Evolutionary conservation across 495 filamentous ascomycete species (phyloP).

Genomic region (Lasiosphaeris hirsuta): DNA sequence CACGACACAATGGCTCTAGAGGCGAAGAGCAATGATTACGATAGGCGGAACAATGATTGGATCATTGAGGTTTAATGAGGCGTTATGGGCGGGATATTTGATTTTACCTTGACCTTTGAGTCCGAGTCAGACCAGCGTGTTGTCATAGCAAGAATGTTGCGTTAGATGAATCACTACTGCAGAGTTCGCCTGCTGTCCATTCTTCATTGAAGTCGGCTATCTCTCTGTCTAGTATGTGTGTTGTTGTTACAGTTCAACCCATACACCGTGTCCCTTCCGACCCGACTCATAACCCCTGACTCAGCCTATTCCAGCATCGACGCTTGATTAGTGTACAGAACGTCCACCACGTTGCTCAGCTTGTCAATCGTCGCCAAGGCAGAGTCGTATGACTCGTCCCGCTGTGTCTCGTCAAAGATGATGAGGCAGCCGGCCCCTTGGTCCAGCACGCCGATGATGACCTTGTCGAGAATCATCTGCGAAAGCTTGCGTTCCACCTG

Average conservation of each 20-base stretch:
- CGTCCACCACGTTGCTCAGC: slow-evolving; percentile 95
- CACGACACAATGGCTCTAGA: too few species aligned
- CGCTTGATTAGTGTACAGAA: slow-evolving; percentile 95
- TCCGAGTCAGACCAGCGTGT: too few species aligned
- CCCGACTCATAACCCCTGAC: background rate
- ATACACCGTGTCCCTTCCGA: slow-evolving; percentile 1
- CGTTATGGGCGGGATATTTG: too few species aligned
- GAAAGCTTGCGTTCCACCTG: slow-evolving; percentile 97
- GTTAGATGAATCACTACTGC: too few species aligned
- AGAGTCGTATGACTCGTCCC: slow-evolving; percentile 90
- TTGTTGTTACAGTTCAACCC: slow-evolving; percentile 9
- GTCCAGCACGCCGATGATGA: slow-evolving; percentile 95
- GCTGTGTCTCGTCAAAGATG: slow-evolving; percentile 90
- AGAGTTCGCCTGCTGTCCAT: too few species aligned
- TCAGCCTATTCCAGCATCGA: slow-evolving; percentile 76
- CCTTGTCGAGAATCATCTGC: slow-evolving; percentile 99
- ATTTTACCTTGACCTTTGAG: too few species aligned
- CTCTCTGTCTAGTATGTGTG: slow-evolving; percentile 6
- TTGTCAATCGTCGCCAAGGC: slow-evolving; percentile 95
- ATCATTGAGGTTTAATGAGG: too few species aligned
- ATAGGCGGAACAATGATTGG: too few species aligned
- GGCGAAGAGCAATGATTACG: too few species aligned
- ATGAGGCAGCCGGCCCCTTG: slow-evolving; percentile 97
- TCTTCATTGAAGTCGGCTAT: background rate
- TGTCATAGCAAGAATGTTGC: too few species aligned